Evolutionary conservation across 495 filamentous ascomycete species (phyloP).

Genomic region (Pyronema domesticum): DNA sequence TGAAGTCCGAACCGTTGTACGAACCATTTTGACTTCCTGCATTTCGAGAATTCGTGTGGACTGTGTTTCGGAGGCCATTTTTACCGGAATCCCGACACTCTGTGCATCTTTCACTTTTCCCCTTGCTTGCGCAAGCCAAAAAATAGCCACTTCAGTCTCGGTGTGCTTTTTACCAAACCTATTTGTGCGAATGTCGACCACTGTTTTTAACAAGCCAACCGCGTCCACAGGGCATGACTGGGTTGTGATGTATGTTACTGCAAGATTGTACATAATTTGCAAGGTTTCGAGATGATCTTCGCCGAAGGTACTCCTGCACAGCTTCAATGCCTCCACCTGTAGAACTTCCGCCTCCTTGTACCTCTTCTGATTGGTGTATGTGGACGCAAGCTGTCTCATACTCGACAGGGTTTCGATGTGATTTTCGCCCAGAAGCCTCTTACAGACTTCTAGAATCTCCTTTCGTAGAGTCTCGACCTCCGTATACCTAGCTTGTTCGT

Average conservation of each 20-base stretch:
- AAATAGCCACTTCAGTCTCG: no score
- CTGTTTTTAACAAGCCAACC: no score
- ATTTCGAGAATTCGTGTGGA: no score
- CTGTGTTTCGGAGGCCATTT: no score
- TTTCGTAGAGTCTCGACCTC: conserved; percentile 19
- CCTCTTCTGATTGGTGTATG: conserved; percentile 23
- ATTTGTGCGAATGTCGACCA: no score
- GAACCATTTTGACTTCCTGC: no score
- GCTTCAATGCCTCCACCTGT: conserved; percentile 12
- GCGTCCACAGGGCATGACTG: no score
- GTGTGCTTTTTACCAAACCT: no score
- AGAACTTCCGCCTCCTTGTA: conserved; percentile 23
- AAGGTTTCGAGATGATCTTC: conserved; percentile 26
- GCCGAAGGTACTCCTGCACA: conserved; percentile 15
- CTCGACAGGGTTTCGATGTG: conserved; percentile 24
- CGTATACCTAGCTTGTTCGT: conserved; percentile 22
- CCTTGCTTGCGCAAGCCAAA: no score
- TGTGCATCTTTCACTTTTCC: no score
- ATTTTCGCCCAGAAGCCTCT: conserved; percentile 20
- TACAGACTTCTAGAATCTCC: conserved; percentile 11
- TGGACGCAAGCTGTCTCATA: conserved; percentile 23
- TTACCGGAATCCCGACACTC: no score
- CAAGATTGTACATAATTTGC: conserved; percentile 24
- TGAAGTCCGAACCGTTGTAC: no score
- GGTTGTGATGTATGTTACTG: conserved; percentile 21